A percentile compares a stretch with the other conserved stretches of the same genome.
phyloP scores from a whole-genome alignment of 257 asterid genomes.

The Agastache rugosa region DNA sequence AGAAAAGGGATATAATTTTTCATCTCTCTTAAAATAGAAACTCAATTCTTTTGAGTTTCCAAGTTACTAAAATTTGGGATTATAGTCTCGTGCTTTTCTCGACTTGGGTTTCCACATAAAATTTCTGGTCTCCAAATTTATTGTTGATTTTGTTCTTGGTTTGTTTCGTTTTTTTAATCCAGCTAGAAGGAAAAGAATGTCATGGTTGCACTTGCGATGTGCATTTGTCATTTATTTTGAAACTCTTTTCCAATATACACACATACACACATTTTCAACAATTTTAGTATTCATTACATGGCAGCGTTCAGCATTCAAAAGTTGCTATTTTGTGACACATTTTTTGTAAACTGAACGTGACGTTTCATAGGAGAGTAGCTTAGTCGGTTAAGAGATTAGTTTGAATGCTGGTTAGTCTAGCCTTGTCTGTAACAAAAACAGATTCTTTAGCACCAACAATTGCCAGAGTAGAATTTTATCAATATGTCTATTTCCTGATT shows the following conservation, averaged over 20 bases:
- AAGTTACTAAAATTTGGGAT: too few relatives aligned
- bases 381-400: not conserved
- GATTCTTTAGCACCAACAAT: slow-evolving; percentile 3
- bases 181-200: not conserved
- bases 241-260: not conserved
- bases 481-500: not conserved
- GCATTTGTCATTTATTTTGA: slow-evolving; percentile 1
- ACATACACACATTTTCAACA: not conserved
- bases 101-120: not conserved
- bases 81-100: not conserved
- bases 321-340: too few relatives aligned
- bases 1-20: too few relatives aligned
- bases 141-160: not conserved
- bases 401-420: not conserved
- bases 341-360: not conserved
- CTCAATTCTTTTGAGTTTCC: not conserved
- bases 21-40: too few relatives aligned
- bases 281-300: not conserved
- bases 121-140: not conserved
- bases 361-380: not conserved
- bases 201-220: not conserved
- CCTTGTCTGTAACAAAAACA: not conserved
- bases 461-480: not conserved
- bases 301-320: not conserved
- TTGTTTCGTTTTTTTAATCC: not conserved